Conservation (phyloP, 176 grass and related monocot species). For the Musa troglodytarum region DNA sequence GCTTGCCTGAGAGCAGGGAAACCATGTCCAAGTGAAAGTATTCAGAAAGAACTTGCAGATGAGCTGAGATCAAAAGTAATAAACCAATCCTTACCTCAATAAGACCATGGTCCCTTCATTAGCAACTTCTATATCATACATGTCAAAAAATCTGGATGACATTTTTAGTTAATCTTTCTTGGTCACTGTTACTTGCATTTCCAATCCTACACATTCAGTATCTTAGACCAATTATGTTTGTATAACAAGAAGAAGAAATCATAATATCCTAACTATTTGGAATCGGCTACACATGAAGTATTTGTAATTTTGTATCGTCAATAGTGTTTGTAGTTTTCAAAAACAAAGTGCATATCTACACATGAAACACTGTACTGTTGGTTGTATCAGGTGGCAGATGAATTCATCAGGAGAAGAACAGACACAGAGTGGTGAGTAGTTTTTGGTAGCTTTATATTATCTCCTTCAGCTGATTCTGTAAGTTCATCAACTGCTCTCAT, state of each 20-base stretch:
- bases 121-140: not conserved
- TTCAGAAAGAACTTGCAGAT: slow-evolving; percentile 82
- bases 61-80: slow-evolving; percentile 80
- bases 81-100: not conserved
- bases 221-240: too few relatives aligned
- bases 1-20: slow-evolving; percentile 56
- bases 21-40: slow-evolving; percentile 57
- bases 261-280: too few relatives aligned
- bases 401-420: slow-evolving; percentile 73
- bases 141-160: too few relatives aligned
- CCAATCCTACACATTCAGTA: too few relatives aligned
- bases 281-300: too few relatives aligned
- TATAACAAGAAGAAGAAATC: too few relatives aligned
- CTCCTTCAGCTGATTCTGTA: not conserved
- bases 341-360: not conserved
- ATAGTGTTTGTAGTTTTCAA: too few relatives aligned
- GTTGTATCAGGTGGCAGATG: slow-evolving; percentile 64
- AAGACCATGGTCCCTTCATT: not conserved
- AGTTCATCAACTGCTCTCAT: not conserved
- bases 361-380: not conserved
- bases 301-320: too few relatives aligned
- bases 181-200: too few relatives aligned
- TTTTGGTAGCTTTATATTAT: not conserved
- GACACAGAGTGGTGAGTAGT: slow-evolving; percentile 78
- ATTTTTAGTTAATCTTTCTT: too few relatives aligned